Evolutionary conservation across 1,284 basidiomycete genomes (phyloP).

Genomic region (Sporisorium exsertum): DNA sequence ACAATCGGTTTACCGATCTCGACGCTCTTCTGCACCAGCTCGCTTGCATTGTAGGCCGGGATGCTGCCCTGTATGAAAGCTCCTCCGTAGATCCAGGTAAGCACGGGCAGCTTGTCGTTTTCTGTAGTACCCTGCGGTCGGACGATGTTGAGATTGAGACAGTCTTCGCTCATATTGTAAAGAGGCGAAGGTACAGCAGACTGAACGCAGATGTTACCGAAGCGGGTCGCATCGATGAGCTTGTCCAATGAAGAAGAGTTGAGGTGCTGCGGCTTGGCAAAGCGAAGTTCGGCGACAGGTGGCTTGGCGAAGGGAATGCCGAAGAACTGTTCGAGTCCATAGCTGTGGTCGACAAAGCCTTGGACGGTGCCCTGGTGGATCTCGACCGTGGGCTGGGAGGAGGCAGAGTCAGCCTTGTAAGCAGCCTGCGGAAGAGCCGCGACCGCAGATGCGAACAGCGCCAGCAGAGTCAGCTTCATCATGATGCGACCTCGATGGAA

Average conservation of each 20-base stretch:
- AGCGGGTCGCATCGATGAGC: conserved; percentile 42
- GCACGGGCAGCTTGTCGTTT: conserved; percentile 38
- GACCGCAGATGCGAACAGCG: conserved; percentile 7
- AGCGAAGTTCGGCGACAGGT: conserved; percentile 40
- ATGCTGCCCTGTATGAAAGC: conserved; percentile 31
- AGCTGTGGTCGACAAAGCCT: conserved; percentile 22
- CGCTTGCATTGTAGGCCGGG: conserved; percentile 37
- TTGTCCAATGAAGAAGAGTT: background rate
- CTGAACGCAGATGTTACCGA: conserved; percentile 41
- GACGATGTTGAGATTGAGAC: conserved; percentile 53
- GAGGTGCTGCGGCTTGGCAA: conserved; percentile 38
- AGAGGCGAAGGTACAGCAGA: conserved; percentile 1
- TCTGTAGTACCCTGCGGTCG: conserved; percentile 27
- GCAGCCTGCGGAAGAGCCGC: conserved; percentile 16
- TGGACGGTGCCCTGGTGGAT: conserved; percentile 32
- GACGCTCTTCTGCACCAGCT: conserved; percentile 40
- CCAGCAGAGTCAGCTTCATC: conserved; percentile 8
- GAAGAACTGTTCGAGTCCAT: conserved; percentile 38
- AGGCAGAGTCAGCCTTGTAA: background rate
- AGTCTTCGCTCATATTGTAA: conserved; percentile 48
- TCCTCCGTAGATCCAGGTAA: conserved; percentile 51
- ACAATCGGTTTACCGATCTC: conserved; percentile 50
- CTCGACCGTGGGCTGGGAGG: conserved; percentile 23
- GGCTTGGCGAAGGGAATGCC: conserved; percentile 53
- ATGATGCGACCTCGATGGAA: background rate